Conservation (phyloP, 2,329 filamentous ascomycete species). For the Sordariomycetes sp. region DNA sequence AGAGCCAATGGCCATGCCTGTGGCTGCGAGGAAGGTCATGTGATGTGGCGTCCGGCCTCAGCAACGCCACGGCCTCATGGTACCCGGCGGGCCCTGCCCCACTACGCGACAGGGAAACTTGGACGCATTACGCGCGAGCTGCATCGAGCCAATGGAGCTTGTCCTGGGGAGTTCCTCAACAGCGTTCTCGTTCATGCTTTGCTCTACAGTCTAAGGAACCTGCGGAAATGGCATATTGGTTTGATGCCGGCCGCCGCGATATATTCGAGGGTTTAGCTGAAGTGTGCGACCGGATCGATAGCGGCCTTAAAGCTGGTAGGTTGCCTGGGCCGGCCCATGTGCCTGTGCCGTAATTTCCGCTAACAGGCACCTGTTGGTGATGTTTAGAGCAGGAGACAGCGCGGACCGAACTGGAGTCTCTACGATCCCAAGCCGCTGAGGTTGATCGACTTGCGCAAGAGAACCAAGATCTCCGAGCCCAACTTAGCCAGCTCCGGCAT, state of each 20-base stretch:
- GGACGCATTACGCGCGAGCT: neutral
- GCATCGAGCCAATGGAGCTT: too few relatives aligned
- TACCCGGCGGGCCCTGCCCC: neutral
- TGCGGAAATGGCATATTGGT: slow-evolving; percentile 15
- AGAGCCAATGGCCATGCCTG: too few relatives aligned
- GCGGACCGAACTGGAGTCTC: slow-evolving; percentile 20
- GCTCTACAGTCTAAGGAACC: neutral
- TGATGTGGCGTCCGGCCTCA: neutral
- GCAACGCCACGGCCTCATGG: neutral
- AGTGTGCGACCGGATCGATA: slow-evolving; percentile 27
- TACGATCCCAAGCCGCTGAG: slow-evolving; percentile 18
- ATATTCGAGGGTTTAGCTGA: slow-evolving; percentile 27
- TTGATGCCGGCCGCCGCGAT: slow-evolving; percentile 24
- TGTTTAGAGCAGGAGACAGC: slow-evolving; percentile 11
- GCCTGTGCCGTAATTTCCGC: neutral
- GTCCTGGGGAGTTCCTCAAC: neutral
- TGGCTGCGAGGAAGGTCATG: too few relatives aligned
- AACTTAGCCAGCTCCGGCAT: slow-evolving; percentile 10
- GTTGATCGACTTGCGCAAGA: slow-evolving; percentile 27
- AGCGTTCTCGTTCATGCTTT: neutral
- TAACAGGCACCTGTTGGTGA: neutral
- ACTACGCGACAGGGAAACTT: neutral
- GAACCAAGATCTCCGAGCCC: slow-evolving; percentile 26
- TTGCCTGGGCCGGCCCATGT: neutral
- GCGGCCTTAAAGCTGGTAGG: slow-evolving; percentile 24